These are phyloP conservation scores for Entonaema liquescens DNA, from an alignment of 495 filamentous ascomycete species.

Conservation along the genomic window DNA sequence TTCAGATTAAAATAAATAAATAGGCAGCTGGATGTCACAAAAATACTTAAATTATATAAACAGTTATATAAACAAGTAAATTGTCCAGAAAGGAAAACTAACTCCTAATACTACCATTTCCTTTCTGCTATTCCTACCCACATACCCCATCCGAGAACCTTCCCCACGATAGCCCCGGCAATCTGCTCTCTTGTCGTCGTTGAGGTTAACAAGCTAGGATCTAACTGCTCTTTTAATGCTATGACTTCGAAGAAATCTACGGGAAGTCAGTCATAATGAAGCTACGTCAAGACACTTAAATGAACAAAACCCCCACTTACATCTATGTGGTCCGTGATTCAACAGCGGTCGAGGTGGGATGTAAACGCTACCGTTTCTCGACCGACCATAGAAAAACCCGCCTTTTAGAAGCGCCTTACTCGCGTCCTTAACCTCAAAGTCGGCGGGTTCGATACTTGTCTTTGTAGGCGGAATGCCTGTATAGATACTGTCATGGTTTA, in stretches of 20 bases:
- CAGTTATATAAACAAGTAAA: background rate
- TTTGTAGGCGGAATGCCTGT: slow-evolving; percentile 52
- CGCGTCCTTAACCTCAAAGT: slow-evolving; percentile 49
- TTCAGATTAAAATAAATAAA: background rate
- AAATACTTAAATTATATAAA: background rate
- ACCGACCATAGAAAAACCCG: slow-evolving; percentile 59
- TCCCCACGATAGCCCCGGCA: slow-evolving; percentile 51
- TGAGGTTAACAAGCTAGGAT: slow-evolving; percentile 45
- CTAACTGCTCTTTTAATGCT: slow-evolving; percentile 53
- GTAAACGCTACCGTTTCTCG: slow-evolving; percentile 50
- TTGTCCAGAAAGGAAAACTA: background rate
- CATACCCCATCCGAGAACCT: slow-evolving; percentile 61
- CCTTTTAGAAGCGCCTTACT: slow-evolving; percentile 47
- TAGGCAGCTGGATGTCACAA: background rate
- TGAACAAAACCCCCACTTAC: slow-evolving; percentile 15
- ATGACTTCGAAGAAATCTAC: slow-evolving; percentile 59
- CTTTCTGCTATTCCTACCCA: slow-evolving; percentile 62
- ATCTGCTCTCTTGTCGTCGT: slow-evolving; percentile 55
- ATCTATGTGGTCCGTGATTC: slow-evolving; percentile 60
- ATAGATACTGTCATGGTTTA: slow-evolving; percentile 48
- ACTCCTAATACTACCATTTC: slow-evolving; percentile 43
- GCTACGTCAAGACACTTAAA: background rate
- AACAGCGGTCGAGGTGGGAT: slow-evolving; percentile 53
- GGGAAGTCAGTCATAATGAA: background rate
- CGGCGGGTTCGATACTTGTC: slow-evolving; percentile 49